Evolutionary conservation across 2,329 filamentous ascomycete genomes (phyloP), one percentile per base, ranked within the genome.

Genomic region (Cladophialophora yegresii): DNA sequence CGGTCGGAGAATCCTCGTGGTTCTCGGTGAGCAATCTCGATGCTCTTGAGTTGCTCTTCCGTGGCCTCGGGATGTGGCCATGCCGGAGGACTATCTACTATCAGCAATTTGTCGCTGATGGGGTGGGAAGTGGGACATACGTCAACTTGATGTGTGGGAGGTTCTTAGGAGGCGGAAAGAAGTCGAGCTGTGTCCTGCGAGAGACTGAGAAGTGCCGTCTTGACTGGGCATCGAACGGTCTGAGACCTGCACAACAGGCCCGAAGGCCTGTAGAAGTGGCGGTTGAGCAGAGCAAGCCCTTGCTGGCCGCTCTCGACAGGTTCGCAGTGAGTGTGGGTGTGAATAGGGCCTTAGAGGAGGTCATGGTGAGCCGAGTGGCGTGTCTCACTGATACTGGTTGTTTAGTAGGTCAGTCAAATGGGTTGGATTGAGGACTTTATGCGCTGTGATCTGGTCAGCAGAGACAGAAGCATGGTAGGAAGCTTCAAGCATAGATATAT

Each of bases 21-120:
- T 70, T 88, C 77, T 26, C 93, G 89, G 74, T 98, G 93, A 23
- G 89, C 91, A 3, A 93, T 85, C 53, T 82, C 81, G 56, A 98
- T 86, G 23, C 76, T 74, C 26, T 84, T 81, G 89, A 98, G 95
- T 75, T 97, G 89, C 67, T 89, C 83, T 73, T 89, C 84, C 30
- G 89, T 90, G 76, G 91, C 96, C 1, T 20, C 47, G 8, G 63
- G 67, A 57, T 72, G 71, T 4, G 67, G 70, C 70, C 70, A 72
- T 67, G 70, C 62, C 61, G 71, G 53, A 54, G 67, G 66, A 65
- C 87, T 83, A 66, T 30, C 20, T 53, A n/a, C 16, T 56, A 50
- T 56, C 63, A 51, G 54, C 47, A 26, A 10, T 33, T 51, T n/a
- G 61, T 30, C 10, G 45, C 69, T 12, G 56, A 36, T n/a, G 45